Evolutionary conservation across 495 filamentous ascomycete genomes (phyloP), one percentile per base, ranked within the genome.

Genomic region (Chaetomium cochliodes): DNA sequence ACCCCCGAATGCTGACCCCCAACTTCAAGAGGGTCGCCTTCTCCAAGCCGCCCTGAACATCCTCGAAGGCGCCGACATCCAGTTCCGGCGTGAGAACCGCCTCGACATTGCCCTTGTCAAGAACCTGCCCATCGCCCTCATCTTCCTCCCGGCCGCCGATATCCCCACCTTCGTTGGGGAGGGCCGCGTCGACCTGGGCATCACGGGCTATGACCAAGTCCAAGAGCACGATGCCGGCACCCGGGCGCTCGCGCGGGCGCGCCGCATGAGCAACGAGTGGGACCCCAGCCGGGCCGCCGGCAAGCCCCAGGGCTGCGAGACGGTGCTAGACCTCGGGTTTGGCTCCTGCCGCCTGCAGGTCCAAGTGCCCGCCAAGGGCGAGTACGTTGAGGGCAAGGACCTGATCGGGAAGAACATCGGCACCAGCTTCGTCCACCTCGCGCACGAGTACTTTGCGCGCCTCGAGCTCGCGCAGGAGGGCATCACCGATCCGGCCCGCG

Each of bases 81-180:
- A 98, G 79, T 98, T 98, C 81, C 87, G 87, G 69, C 89, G 93
- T 74, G 91, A 96, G 80, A 89, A 86, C 74, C 90, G 94, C 56
- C 89, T 96, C 65, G 94, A 98, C 77, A 97, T 98, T 76, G 94
- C 94, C 16, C 86, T 98, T 23, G 93, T 96, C 73, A 90, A 94
- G 81, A 98, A 98, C 79, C 86, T 93, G 39, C 91, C 90, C 37
- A 91, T 98, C 65, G 96, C 93, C 15, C 90, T 98, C 65, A 86
- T 98, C 77, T 98, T 98, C 83, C 91, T 98, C 44, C 94, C 94
- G 26, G 94, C 92, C 41, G 93, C 91, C 60, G 94, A 98, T 75
- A 98, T 98, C 72, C 96, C 94, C 28, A 93, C 90, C 59, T 98
- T 97, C 69, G 92, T 98, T 50, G 94, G 93, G 30, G 92, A 97